Evolutionary conservation across 2,329 filamentous ascomycete species (phyloP).

Genomic region (Raffaelea ambrosiae): DNA sequence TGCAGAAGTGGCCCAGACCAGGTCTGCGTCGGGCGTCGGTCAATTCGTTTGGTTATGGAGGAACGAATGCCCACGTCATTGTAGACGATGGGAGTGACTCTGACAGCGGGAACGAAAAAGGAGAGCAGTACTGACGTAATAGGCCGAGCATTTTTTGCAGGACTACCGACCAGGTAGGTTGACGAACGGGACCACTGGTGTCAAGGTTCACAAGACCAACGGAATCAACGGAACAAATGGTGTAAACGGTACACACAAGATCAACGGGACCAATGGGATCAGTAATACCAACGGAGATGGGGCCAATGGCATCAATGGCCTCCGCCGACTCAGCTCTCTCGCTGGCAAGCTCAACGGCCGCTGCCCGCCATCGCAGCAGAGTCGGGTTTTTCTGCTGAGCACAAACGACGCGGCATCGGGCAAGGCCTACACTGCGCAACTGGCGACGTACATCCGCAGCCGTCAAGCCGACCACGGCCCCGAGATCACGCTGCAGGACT

Average conservation of each 20-base stretch:
- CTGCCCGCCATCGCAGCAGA: background rate
- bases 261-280: background rate
- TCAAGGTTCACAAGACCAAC: too few species aligned
- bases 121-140: background rate
- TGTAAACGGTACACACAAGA: background rate
- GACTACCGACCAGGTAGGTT: background rate
- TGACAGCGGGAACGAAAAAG: background rate
- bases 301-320: background rate
- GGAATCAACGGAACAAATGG: background rate
- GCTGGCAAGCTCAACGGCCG: background rate
- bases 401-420: background rate
- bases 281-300: background rate
- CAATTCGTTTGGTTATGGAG: slow-evolving; percentile 50
- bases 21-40: slow-evolving; percentile 39
- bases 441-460: background rate
- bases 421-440: background rate
- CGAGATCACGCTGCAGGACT: slow-evolving; percentile 4
- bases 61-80: slow-evolving; percentile 45
- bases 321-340: too few species aligned
- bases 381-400: background rate
- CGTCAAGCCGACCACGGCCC: background rate
- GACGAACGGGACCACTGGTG: too few species aligned
- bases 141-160: background rate
- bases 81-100: background rate
- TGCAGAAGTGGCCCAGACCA: slow-evolving; percentile 12